Conservation (phyloP, 148 eudicot genomes). For the Vaccinium macrocarpon region DNA sequence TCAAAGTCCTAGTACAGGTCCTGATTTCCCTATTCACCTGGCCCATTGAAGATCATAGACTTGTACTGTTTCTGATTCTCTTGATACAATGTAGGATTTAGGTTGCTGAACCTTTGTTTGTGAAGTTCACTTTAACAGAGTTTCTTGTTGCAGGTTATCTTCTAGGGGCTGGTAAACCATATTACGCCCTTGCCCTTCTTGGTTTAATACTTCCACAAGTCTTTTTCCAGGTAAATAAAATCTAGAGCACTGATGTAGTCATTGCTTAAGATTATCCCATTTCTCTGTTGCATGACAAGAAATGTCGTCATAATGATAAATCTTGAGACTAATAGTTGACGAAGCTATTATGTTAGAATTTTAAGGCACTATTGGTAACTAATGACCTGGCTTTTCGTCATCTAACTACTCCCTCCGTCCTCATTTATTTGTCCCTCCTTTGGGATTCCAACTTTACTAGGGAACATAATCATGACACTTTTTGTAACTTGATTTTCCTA, state of each 20-base stretch:
- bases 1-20: background rate
- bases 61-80: background rate
- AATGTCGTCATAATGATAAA: background rate
- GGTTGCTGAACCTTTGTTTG: background rate
- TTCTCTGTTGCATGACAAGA: background rate
- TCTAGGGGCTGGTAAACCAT: slow-evolving; percentile 79
- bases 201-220: slow-evolving; percentile 81
- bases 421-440: too few relatives aligned
- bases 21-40: background rate
- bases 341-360: background rate
- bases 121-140: background rate
- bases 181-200: slow-evolving; percentile 69
- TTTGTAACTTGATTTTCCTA: too few relatives aligned
- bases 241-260: background rate
- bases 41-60: background rate
- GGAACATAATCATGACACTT: too few relatives aligned
- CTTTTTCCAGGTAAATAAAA: slow-evolving; percentile 78
- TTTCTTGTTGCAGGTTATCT: slow-evolving; percentile 70
- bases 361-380: background rate
- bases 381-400: too few relatives aligned
- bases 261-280: background rate
- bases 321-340: background rate
- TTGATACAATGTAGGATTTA: background rate
- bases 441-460: too few relatives aligned
- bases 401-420: too few relatives aligned